phyloP scores from a whole-genome alignment of 2,329 filamentous ascomycete species.

The Ilyonectria sp. region DNA sequence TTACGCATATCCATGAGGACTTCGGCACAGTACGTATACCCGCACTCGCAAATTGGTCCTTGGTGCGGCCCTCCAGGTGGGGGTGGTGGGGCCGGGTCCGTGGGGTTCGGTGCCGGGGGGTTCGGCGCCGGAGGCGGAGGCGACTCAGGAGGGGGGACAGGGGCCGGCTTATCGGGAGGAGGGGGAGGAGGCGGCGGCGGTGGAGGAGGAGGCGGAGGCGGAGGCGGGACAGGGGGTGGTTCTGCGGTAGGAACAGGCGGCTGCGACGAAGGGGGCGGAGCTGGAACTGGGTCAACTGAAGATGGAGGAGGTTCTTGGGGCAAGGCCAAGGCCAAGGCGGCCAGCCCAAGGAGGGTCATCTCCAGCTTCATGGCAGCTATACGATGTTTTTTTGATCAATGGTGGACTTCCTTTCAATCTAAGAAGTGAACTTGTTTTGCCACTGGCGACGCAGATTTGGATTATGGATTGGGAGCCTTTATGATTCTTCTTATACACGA shows the following conservation, averaged over 20 bases:
- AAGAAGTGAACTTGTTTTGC: neutral
- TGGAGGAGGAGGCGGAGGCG: constrained; percentile 29
- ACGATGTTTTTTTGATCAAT: neutral
- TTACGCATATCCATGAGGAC: constrained; percentile 57
- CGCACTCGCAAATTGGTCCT: constrained; percentile 57
- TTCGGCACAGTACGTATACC: constrained; percentile 59
- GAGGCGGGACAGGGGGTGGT: constrained; percentile 21
- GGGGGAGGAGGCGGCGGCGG: constrained; percentile 38
- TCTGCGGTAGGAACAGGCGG: constrained; percentile 9
- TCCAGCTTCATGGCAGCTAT: constrained; percentile 46
- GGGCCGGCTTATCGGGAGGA: constrained; percentile 7
- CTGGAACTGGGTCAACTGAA: constrained; percentile 31
- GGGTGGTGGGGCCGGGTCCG: constrained; percentile 37
- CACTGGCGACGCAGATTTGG: neutral
- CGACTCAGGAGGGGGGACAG: constrained; percentile 32
- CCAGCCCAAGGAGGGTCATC: constrained; percentile 40
- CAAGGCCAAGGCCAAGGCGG: constrained; percentile 44
- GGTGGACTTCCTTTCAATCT: neutral
- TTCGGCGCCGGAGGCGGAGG: constrained; percentile 31
- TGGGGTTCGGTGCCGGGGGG: constrained; percentile 46
- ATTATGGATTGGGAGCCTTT: neutral
- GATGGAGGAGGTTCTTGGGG: constrained; percentile 40
- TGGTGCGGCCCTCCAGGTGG: constrained; percentile 40
- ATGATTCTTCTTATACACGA: constrained; percentile 8
- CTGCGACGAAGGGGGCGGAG: constrained; percentile 26